Evolutionary conservation across 495 filamentous ascomycete genomes (phyloP).

Genomic region (Pyrenula massariospora): DNA sequence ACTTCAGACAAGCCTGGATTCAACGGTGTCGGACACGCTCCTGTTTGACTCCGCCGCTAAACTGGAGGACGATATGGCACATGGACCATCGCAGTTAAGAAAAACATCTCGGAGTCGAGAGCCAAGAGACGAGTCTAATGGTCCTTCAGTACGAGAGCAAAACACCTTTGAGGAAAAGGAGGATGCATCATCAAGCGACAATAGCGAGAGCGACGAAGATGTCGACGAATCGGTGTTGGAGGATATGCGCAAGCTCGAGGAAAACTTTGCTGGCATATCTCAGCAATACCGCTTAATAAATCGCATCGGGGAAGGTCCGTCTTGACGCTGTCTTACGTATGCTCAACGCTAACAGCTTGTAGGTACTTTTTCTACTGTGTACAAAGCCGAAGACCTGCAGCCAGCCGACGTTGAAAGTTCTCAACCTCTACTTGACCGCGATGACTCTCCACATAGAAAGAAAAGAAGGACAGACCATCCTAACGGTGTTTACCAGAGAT

Average conservation of each 20-base stretch:
- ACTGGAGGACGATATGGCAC: not conserved
- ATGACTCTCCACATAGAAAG: slow-evolving; percentile 36
- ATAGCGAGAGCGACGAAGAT: slow-evolving; percentile 46
- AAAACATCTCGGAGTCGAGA: not conserved
- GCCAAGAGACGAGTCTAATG: not conserved
- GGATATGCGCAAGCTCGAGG: slow-evolving; percentile 77
- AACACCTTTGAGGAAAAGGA: slow-evolving; percentile 15
- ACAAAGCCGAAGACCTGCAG: slow-evolving; percentile 92
- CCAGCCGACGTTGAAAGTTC: slow-evolving; percentile 39
- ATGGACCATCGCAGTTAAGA: not conserved
- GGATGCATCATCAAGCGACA: slow-evolving; percentile 11
- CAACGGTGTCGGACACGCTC: too few relatives aligned
- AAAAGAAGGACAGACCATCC: slow-evolving; percentile 31
- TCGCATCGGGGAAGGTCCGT: slow-evolving; percentile 84
- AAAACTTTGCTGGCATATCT: slow-evolving; percentile 72
- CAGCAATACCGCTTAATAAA: slow-evolving; percentile 82
- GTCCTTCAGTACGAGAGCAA: slow-evolving; percentile 4
- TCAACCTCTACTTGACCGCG: slow-evolving; percentile 60
- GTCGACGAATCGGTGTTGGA: slow-evolving; percentile 62
- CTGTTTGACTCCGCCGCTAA: not conserved
- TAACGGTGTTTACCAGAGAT: slow-evolving; percentile 12
- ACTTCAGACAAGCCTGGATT: too few relatives aligned
- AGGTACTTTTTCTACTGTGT: slow-evolving; percentile 97
- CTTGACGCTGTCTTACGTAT: not conserved
- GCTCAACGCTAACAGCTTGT: slow-evolving; percentile 1